Conservation (phyloP, 257 asterid genomes). For the Gentiana macrophylla region DNA sequence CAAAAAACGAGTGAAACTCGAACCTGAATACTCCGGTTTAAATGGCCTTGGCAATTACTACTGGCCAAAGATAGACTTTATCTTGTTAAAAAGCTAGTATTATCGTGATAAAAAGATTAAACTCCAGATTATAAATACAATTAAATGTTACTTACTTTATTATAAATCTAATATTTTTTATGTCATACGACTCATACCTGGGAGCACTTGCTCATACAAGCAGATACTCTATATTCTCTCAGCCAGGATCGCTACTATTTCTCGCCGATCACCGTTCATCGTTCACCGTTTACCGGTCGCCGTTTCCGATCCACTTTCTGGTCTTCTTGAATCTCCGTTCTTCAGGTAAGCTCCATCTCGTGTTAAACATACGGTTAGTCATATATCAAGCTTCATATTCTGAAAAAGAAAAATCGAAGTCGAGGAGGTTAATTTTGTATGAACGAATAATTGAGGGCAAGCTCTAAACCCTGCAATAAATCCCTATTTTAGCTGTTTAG, state of each 20-base stretch:
- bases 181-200: constrained; percentile 1
- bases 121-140: too few species aligned
- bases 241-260: constrained; percentile 5
- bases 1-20: too few species aligned
- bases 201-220: constrained; percentile 1
- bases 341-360: constrained; percentile 1
- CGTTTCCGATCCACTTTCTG: neutral
- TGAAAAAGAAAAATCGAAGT: too few species aligned
- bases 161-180: neutral
- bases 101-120: too few species aligned
- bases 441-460: constrained; percentile 1
- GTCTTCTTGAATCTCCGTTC: neutral
- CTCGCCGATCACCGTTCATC: neutral
- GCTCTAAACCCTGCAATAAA: neutral
- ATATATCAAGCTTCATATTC: too few species aligned
- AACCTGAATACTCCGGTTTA: too few species aligned
- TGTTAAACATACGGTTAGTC: neutral
- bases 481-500: neutral
- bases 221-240: neutral
- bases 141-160: too few species aligned
- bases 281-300: neutral
- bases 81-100: too few species aligned
- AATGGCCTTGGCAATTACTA: too few species aligned
- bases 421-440: too few species aligned
- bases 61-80: too few species aligned